Conservation (phyloP, 1,284 basidiomycete genomes). For the Ceratobasidium sp. region DNA sequence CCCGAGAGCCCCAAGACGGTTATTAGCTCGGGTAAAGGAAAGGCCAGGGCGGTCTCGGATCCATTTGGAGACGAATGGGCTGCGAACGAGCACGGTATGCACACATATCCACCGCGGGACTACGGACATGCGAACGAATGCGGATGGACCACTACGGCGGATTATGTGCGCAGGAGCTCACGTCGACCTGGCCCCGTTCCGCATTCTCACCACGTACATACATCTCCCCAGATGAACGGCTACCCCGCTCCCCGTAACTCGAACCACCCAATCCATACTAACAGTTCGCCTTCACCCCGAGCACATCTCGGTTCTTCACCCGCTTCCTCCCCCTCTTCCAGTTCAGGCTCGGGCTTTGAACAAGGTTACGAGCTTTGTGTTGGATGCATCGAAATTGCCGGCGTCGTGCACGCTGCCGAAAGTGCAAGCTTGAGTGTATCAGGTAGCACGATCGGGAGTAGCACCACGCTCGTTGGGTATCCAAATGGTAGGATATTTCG, state of each 20-base stretch:
- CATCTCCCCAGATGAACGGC: conserved; percentile 19
- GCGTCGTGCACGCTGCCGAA: conserved; percentile 80
- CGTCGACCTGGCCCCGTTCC: conserved; percentile 39
- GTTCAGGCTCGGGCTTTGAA: conserved; percentile 55
- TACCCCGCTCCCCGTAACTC: background rate
- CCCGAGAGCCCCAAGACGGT: conserved; percentile 51
- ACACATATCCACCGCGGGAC: conserved; percentile 37
- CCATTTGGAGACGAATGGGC: conserved; percentile 37
- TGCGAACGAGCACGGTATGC: conserved; percentile 1
- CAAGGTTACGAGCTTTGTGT: conserved; percentile 86
- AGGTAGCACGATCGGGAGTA: conserved; percentile 21
- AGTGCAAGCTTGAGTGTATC: conserved; percentile 40
- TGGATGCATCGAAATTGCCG: conserved; percentile 79
- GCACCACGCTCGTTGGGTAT: conserved; percentile 33
- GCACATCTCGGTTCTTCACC: conserved; percentile 47
- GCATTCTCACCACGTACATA: conserved; percentile 31
- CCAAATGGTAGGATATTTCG: conserved; percentile 9
- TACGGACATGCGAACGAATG: background rate
- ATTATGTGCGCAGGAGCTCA: conserved; percentile 19
- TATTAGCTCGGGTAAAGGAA: conserved; percentile 58
- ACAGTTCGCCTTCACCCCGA: conserved; percentile 38
- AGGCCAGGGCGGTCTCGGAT: conserved; percentile 50
- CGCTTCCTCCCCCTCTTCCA: conserved; percentile 53
- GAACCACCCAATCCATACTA: conserved; percentile 12
- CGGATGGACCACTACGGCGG: conserved; percentile 30